Evolutionary conservation across 768 basidiomycete species (phyloP), one percentile per base, ranked within the genome.

Genomic region (Suillus lakei): DNA sequence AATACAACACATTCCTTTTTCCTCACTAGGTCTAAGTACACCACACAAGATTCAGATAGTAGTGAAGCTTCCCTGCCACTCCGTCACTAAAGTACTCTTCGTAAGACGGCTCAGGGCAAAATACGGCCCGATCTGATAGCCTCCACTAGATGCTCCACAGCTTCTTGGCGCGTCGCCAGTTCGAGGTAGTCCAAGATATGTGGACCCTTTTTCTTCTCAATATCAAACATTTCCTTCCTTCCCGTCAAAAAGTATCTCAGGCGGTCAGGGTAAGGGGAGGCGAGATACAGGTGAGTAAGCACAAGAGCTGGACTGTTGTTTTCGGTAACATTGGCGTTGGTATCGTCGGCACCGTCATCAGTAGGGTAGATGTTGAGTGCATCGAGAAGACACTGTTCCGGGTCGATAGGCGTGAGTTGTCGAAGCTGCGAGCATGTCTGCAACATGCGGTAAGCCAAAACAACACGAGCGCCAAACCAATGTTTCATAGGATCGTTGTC

Each of bases 1-100:
- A 63, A 58, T 44, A 69, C 62, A 34, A 6, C 30, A 16, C 50
- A 48, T 60, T 68, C 67, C 67, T 61, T 39, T 30, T 54, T 54
- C 10, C 9, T 53, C 28, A 51, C 50, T n/a, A 21, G 30, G 18
- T 21, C 18, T 30, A 53, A 16, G 26, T 21, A n/a, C n/a, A n/a
- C n/a, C n/a, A n/a, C n/a, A 54, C 48, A 50, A 7, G 16, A 53
- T 32, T 30, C 18, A 30, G 28, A 38, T 38, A 38, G 10, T 30
- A 32, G 2, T 32, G 2, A 54, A 32, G 5, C 32, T 30, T 13
- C 12, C 32, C 6, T 34, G 10, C 53, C 32, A 53, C n/a, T 7
- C 21, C 2, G 21, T 1, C 30, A 34, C 30, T 12, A 54, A 10
- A 34, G 13, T 39, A n/a, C 21, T 54, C 32, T 54, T 36, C 21